Evolutionary conservation across 1,139 yeast genomes (phyloP).

Genomic region (Pichia inconspicua): DNA sequence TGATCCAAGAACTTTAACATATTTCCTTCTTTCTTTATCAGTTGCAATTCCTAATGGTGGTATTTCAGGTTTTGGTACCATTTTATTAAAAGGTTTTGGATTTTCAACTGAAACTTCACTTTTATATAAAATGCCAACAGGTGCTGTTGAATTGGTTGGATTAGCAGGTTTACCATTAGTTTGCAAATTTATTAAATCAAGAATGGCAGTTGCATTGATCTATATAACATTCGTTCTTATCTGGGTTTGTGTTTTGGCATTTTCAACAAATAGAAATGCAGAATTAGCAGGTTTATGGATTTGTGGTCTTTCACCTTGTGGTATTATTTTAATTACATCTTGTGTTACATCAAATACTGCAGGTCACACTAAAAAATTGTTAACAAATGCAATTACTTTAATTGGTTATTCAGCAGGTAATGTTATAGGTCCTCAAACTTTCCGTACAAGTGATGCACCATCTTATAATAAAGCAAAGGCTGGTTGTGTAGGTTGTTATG

Average conservation of each 20-base stretch:
- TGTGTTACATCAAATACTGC: conserved; percentile 44
- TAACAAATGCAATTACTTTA: conserved; percentile 51
- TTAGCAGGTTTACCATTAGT: conserved; percentile 19
- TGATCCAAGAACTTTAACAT: conserved; percentile 28
- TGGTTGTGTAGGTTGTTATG: conserved; percentile 22
- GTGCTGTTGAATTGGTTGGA: conserved; percentile 33
- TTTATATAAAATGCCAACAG: conserved; percentile 35
- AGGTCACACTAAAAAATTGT: conserved; percentile 61
- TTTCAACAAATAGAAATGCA: conserved; percentile 29
- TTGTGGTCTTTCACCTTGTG: conserved; percentile 30
- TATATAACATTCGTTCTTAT: conserved; percentile 33
- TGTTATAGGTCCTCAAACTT: conserved; percentile 64
- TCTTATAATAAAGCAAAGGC: conserved; percentile 21
- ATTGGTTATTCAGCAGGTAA: conserved; percentile 64
- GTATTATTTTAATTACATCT: conserved; percentile 34
- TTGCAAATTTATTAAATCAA: conserved; percentile 26
- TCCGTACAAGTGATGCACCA: conserved; percentile 27
- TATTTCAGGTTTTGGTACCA: conserved; percentile 36
- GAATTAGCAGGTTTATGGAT: conserved; percentile 39
- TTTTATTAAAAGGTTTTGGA: conserved; percentile 42
- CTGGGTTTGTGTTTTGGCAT: conserved; percentile 42
- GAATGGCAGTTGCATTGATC: conserved; percentile 37
- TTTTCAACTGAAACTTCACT: conserved; percentile 34
- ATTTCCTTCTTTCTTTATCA: conserved; percentile 31
- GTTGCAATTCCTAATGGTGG: conserved; percentile 22